Conservation (phyloP, 2,329 filamentous ascomycete genomes). For the Sporothrix sp. region DNA sequence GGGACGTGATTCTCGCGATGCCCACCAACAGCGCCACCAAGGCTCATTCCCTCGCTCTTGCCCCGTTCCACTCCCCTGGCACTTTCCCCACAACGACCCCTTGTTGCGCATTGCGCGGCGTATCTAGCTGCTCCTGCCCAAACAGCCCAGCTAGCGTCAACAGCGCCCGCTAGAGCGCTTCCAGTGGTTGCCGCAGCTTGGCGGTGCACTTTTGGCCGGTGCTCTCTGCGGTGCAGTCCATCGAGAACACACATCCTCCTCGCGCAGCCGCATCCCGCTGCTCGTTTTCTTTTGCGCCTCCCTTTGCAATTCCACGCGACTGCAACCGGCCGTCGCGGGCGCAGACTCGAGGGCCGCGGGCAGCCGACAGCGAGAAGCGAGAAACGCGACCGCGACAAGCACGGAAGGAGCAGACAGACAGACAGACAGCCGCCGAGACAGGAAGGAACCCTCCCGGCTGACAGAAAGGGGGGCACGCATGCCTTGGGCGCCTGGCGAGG, state of each 20-base stretch:
- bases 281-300: slow-evolving; percentile 2
- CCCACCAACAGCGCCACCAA: neutral
- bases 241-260: no score
- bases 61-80: slow-evolving; percentile 9
- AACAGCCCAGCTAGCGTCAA: no score
- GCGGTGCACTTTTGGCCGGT: no score
- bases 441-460: neutral
- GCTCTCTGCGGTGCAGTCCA: no score
- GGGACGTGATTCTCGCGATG: neutral
- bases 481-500: neutral
- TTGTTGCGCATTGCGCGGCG: neutral
- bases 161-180: no score
- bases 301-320: slow-evolving; percentile 8
- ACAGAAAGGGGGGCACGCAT: neutral
- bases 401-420: neutral
- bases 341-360: no score
- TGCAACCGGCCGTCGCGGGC: neutral
- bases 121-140: slow-evolving; percentile 3
- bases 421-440: neutral
- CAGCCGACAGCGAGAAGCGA: no score
- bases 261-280: slow-evolving; percentile 1
- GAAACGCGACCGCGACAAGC: neutral
- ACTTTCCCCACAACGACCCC: slow-evolving; percentile 3
- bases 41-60: no score
- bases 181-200: no score